Percentiles rank a stretch among this genome's conserved stretches.
These are phyloP conservation scores for Rhinocladiella mackenziei DNA, from an alignment of 2,329 filamentous ascomycete genomes.

Conservation along the genomic window DNA sequence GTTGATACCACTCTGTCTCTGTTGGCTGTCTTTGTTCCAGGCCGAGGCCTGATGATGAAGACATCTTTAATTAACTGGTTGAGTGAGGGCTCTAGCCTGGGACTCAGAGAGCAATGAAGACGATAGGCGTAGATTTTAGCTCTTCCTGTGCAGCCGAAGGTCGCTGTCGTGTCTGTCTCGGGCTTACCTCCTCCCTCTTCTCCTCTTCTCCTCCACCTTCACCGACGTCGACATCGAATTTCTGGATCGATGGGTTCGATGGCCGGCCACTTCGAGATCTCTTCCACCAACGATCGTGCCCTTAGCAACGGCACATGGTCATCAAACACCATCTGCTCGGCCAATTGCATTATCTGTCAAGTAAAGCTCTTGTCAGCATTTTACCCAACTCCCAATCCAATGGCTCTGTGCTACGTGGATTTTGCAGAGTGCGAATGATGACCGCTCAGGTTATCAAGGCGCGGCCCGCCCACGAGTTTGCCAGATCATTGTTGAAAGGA, in stretches of 20 bases:
- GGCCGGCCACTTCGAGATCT: not conserved
- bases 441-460: constrained; percentile 10
- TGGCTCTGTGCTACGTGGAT: constrained; percentile 26
- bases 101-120: too few relatives aligned
- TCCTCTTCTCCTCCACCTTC: not conserved
- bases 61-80: constrained; percentile 7
- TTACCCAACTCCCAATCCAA: constrained; percentile 14
- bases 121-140: not conserved
- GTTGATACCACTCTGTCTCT: too few relatives aligned
- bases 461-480: constrained; percentile 5
- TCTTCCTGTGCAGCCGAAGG: constrained; percentile 2
- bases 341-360: constrained; percentile 8
- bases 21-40: constrained; percentile 4
- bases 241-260: too few relatives aligned
- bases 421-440: constrained; percentile 17
- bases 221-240: not conserved
- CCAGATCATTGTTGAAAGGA: constrained; percentile 13
- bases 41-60: constrained; percentile 8
- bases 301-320: too few relatives aligned
- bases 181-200: constrained; percentile 2
- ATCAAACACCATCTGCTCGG: too few relatives aligned
- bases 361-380: constrained; percentile 18
- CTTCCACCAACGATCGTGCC: too few relatives aligned
- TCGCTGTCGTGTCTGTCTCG: not conserved
- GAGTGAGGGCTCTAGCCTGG: too few relatives aligned